These are phyloP conservation scores for Pythium sukuiense DNA, from an alignment of 352 stramenopile species.

Conservation along the genomic window DNA sequence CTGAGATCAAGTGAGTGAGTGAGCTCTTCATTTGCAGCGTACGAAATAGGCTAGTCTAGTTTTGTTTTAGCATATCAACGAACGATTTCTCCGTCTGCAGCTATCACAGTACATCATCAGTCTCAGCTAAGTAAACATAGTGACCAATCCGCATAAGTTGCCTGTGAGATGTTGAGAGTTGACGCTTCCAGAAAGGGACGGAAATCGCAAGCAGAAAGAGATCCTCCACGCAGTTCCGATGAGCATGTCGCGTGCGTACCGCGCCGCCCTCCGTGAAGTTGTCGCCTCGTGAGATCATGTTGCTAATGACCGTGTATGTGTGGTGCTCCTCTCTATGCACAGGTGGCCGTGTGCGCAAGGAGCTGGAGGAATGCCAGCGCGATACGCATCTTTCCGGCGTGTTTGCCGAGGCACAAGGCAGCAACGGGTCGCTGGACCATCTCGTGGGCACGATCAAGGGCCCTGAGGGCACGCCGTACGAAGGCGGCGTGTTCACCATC, in stretches of 20 bases:
- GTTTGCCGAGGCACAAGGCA: constrained; percentile 44
- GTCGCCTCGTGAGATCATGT: not conserved
- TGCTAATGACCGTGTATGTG: not conserved
- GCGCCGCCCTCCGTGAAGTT: not conserved
- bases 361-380: constrained; percentile 86
- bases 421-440: constrained; percentile 26
- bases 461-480: constrained; percentile 84
- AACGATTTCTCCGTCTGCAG: too few species aligned
- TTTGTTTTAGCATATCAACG: not conserved
- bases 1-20: too few species aligned
- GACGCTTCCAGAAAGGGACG: not conserved
- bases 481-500: constrained; percentile 88
- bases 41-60: not conserved
- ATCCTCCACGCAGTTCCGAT: not conserved
- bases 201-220: not conserved
- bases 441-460: constrained; percentile 64
- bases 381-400: constrained; percentile 85
- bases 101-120: too few species aligned
- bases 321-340: not conserved
- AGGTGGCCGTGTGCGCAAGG: constrained; percentile 81
- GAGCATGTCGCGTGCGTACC: constrained; percentile 23
- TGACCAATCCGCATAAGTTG: not conserved
- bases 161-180: not conserved
- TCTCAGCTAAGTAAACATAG: too few species aligned
- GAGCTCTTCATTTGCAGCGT: too few species aligned